Evolutionary conservation across 441 rosid genomes (phyloP).

Genomic region (Mallotus repandus): DNA sequence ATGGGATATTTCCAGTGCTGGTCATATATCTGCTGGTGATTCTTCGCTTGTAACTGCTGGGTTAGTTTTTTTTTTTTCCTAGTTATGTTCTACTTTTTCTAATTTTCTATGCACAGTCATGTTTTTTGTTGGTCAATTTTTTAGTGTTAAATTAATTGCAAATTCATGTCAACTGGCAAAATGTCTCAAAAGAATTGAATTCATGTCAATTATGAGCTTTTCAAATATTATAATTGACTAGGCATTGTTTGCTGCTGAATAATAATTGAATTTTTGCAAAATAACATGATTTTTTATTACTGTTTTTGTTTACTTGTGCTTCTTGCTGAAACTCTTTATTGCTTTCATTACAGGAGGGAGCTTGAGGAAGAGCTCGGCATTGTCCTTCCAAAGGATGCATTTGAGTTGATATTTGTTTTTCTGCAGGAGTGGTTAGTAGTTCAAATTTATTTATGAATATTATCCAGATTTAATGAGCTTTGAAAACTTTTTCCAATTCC

Average conservation of each 20-base stretch:
- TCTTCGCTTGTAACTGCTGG: slow-evolving; percentile 69
- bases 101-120: no score
- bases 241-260: no score
- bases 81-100: no score
- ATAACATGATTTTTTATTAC: no score
- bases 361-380: slow-evolving; percentile 89
- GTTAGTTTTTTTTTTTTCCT: slow-evolving; percentile 25
- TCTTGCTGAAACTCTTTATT: background rate
- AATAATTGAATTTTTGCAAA: no score
- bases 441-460: background rate
- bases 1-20: slow-evolving; percentile 96
- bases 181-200: no score
- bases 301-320: background rate
- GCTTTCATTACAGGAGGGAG: slow-evolving; percentile 60
- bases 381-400: slow-evolving; percentile 81
- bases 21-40: slow-evolving; percentile 86
- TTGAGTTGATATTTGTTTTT: slow-evolving; percentile 69
- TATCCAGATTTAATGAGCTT: no score
- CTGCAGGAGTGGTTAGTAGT: slow-evolving; percentile 74
- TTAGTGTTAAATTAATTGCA: no score
- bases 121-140: no score
- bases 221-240: no score
- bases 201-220: no score
- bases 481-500: background rate
- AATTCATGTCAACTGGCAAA: no score